A percentile compares a stretch with the other conserved stretches of the same genome.
These are phyloP conservation scores for Incumbomyces delicatus DNA, from an alignment of 2,329 filamentous ascomycete species.

Conservation along the genomic window DNA sequence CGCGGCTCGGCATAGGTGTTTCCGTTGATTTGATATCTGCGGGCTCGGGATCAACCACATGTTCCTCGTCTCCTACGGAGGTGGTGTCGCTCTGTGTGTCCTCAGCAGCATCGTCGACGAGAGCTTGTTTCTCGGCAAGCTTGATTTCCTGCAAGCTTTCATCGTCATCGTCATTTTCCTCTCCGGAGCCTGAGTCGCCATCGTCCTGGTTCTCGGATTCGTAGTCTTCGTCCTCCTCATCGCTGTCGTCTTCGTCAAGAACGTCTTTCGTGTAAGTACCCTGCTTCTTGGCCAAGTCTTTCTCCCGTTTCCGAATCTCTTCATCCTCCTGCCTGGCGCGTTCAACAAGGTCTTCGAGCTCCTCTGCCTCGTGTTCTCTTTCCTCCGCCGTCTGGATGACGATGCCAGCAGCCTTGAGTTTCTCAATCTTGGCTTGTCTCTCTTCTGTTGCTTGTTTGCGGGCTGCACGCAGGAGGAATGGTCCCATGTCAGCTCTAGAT, in stretches of 20 bases:
- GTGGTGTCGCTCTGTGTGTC: constrained; percentile 28
- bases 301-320: constrained; percentile 68
- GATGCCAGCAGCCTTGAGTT: constrained; percentile 69
- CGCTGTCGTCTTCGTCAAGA: constrained; percentile 46
- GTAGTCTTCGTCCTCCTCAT: constrained; percentile 45
- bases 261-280: constrained; percentile 36
- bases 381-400: constrained; percentile 78
- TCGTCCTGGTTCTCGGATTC: constrained; percentile 33
- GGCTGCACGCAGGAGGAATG: constrained; percentile 58
- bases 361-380: constrained; percentile 66
- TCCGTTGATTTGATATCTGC: constrained; percentile 26
- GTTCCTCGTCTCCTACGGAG: constrained; percentile 18
- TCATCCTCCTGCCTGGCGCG: constrained; percentile 73
- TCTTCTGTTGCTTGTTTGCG: constrained; percentile 70
- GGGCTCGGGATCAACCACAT: constrained; percentile 32
- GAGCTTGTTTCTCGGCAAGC: constrained; percentile 17
- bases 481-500: constrained; percentile 59
- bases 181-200: constrained; percentile 34
- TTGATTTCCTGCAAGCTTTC: constrained; percentile 13
- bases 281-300: constrained; percentile 59
- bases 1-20: constrained; percentile 31
- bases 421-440: constrained; percentile 64
- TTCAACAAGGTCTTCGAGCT: constrained; percentile 80
- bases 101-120: constrained; percentile 33
- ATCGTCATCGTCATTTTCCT: constrained; percentile 25